These are phyloP conservation scores for Euclidium syriacum DNA, from an alignment of 345 rosid species.

Conservation along the genomic window DNA sequence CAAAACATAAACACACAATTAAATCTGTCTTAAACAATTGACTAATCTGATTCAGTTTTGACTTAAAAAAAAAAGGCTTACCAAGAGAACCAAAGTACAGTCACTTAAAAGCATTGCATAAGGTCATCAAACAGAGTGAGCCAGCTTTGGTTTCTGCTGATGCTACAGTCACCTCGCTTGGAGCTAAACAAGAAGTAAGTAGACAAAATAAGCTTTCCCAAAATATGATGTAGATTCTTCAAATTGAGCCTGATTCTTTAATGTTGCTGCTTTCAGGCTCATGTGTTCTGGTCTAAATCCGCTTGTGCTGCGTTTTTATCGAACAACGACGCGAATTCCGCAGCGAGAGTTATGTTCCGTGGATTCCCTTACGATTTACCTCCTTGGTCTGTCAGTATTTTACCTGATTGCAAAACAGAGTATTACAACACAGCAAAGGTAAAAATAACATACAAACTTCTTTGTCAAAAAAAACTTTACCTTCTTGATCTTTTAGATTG, in stretches of 20 bases:
- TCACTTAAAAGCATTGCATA: conserved; percentile 83
- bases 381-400: conserved; percentile 90
- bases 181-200: conserved; percentile 74
- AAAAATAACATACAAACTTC: not conserved
- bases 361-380: conserved; percentile 63
- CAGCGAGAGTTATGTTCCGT: conserved; percentile 51
- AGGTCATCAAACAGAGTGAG: conserved; percentile 80
- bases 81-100: conserved; percentile 80
- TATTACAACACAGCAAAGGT: conserved; percentile 87
- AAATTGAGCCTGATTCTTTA: not conserved
- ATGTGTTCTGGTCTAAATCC: conserved; percentile 49
- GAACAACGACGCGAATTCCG: conserved; percentile 48
- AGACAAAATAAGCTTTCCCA: too few relatives aligned
- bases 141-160: conserved; percentile 65
- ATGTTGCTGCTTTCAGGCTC: conserved; percentile 45
- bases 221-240: too few relatives aligned
- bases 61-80: conserved; percentile 40
- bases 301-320: conserved; percentile 88
- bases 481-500: not conserved
- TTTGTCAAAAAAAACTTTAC: not conserved
- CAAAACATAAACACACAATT: not conserved
- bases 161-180: conserved; percentile 55
- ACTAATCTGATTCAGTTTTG: not conserved
- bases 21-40: not conserved
- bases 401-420: conserved; percentile 81